phyloP scores from a whole-genome alignment of 331 rosid species.

The Telfairia occidentalis region DNA sequence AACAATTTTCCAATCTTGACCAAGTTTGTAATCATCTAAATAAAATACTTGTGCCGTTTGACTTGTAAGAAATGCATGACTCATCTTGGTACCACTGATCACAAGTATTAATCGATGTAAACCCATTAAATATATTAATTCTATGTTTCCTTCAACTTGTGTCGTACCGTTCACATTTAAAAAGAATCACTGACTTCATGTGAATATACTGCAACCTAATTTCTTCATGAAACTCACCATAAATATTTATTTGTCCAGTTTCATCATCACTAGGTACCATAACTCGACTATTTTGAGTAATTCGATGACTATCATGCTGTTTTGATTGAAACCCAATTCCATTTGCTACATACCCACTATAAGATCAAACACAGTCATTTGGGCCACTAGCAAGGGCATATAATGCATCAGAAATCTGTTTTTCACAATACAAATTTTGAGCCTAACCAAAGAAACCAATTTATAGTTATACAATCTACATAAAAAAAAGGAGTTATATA shows the following conservation, averaged over 20 bases:
- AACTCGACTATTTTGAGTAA: too few relatives aligned
- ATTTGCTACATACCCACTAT: too few relatives aligned
- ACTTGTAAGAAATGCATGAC: not conserved
- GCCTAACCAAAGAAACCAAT: too few relatives aligned
- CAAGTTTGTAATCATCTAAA: not conserved
- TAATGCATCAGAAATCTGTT: too few relatives aligned
- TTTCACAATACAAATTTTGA: too few relatives aligned
- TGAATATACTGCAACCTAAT: not conserved
- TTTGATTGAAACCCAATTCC: too few relatives aligned
- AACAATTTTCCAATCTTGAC: not conserved
- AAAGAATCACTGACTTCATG: not conserved
- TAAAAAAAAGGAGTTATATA: too few relatives aligned
- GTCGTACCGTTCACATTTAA: not conserved
- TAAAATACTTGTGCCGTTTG: not conserved
- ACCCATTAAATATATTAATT: not conserved
- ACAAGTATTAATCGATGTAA: not conserved
- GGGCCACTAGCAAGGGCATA: too few relatives aligned
- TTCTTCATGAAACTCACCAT: not conserved
- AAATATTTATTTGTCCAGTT: not conserved
- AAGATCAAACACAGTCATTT: too few relatives aligned
- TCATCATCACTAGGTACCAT: not conserved
- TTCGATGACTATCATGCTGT: too few relatives aligned
- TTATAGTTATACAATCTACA: too few relatives aligned
- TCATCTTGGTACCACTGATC: not conserved
- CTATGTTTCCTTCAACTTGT: not conserved